A percentile compares a stretch with the other conserved stretches of the same genome.
Conservation (phyloP, 768 basidiomycete species). For the Pulveroboletus sp. region DNA sequence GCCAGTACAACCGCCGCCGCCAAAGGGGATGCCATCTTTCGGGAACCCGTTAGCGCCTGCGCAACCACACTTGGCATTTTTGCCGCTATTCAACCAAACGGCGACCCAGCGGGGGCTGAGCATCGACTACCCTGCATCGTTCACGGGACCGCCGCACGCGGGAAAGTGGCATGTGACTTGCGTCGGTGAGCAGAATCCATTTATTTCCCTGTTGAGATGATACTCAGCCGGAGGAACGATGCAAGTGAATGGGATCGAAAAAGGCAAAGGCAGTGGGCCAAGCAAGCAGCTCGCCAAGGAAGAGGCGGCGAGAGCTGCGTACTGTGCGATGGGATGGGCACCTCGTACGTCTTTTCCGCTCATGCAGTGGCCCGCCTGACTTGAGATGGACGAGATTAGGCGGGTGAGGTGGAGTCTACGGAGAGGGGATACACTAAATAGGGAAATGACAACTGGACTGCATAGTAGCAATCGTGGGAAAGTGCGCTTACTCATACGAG, state of each 20-base stretch:
- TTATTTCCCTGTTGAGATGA: neutral
- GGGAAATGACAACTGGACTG: too few relatives aligned
- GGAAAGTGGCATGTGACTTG: constrained; percentile 65
- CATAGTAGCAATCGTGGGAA: constrained; percentile 17
- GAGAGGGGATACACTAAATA: constrained; percentile 16
- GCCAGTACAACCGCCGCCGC: constrained; percentile 36
- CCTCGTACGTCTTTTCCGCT: constrained; percentile 38
- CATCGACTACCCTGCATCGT: constrained; percentile 57
- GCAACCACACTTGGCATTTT: constrained; percentile 58
- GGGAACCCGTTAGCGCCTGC: constrained; percentile 61
- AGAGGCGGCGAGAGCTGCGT: constrained; percentile 68
- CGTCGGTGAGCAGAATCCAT: constrained; percentile 48
- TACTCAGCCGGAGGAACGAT: neutral
- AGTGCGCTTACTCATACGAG: constrained; percentile 19
- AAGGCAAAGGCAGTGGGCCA: constrained; percentile 59
- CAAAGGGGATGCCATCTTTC: constrained; percentile 26
- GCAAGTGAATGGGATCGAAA: constrained; percentile 65
- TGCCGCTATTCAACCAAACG: constrained; percentile 73
- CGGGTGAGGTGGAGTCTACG: constrained; percentile 14
- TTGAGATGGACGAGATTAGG: too few relatives aligned
- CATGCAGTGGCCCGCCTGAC: too few relatives aligned
- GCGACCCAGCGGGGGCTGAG: constrained; percentile 60
- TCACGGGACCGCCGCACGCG: constrained; percentile 64
- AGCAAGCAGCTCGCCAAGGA: constrained; percentile 78
- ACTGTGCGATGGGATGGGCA: constrained; percentile 74